These are phyloP conservation scores for Letharia lupina DNA, from an alignment of 495 filamentous ascomycete genomes.

Conservation along the genomic window DNA sequence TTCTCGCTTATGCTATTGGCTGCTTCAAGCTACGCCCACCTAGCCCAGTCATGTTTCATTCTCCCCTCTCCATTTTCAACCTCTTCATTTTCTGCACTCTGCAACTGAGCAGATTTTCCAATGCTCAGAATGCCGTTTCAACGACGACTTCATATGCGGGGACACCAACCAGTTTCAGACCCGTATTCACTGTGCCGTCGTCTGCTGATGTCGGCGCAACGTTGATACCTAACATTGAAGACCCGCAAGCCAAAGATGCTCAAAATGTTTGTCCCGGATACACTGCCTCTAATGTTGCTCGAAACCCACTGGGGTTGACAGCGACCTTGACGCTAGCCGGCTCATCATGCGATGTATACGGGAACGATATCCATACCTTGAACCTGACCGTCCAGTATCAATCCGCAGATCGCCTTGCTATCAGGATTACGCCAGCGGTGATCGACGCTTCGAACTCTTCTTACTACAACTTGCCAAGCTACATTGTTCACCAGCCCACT, in stretches of 20 bases:
- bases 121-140: slow-evolving; percentile 5
- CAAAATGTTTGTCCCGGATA: slow-evolving; percentile 63
- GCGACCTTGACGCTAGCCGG: slow-evolving; percentile 49
- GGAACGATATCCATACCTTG: slow-evolving; percentile 52
- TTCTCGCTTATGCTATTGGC: slow-evolving; percentile 12
- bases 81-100: slow-evolving; percentile 20
- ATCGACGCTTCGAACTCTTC: slow-evolving; percentile 55
- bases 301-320: slow-evolving; percentile 40
- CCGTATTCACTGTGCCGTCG: slow-evolving; percentile 47
- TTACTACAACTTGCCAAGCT: slow-evolving; percentile 58
- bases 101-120: slow-evolving; percentile 8
- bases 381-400: slow-evolving; percentile 50
- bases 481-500: slow-evolving; percentile 51
- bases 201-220: slow-evolving; percentile 47
- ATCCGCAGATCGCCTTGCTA: slow-evolving; percentile 43
- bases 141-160: slow-evolving; percentile 1
- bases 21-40: slow-evolving; percentile 10
- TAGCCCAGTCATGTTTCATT: slow-evolving; percentile 15
- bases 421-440: slow-evolving; percentile 52
- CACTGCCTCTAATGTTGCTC: slow-evolving; percentile 43
- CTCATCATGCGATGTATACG: slow-evolving; percentile 52
- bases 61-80: slow-evolving; percentile 16
- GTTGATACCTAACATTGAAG: slow-evolving; percentile 62
- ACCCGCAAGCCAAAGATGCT: slow-evolving; percentile 61
- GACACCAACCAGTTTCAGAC: slow-evolving; percentile 21